Evolutionary conservation across 1,284 basidiomycete genomes (phyloP).

Genomic region (Microbotryum scabiosae): DNA sequence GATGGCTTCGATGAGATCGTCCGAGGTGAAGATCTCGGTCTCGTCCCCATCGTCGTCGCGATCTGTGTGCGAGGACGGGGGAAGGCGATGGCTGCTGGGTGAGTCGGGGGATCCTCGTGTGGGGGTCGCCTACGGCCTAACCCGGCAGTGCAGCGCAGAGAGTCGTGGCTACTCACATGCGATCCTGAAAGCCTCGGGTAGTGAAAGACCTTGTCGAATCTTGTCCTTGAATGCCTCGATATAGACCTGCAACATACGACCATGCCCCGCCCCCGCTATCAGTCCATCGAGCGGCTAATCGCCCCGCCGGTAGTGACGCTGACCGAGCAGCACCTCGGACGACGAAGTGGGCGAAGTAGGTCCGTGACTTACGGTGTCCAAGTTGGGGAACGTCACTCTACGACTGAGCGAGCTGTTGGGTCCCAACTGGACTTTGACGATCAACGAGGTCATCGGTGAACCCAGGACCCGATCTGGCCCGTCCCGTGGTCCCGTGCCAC

Average conservation of each 20-base stretch:
- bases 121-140: too few relatives aligned
- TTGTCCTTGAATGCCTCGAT: slow-evolving; percentile 1
- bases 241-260: not conserved
- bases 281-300: too few relatives aligned
- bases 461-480: too few relatives aligned
- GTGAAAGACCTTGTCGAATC: not conserved
- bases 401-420: not conserved
- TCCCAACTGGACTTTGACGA: slow-evolving; percentile 4
- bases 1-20: slow-evolving; percentile 12
- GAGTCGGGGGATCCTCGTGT: too few relatives aligned
- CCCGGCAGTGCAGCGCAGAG: too few relatives aligned
- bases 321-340: too few relatives aligned
- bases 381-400: slow-evolving; percentile 1
- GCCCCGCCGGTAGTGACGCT: too few relatives aligned
- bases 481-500: too few relatives aligned
- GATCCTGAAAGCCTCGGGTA: too few relatives aligned
- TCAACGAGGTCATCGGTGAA: not conserved
- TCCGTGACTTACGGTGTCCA: not conserved
- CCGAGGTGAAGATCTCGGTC: not conserved
- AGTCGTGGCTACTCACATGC: too few relatives aligned
- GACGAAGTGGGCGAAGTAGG: too few relatives aligned
- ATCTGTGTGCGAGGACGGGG: not conserved
- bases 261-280: not conserved
- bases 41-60: slow-evolving; percentile 20
- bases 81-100: not conserved